These are phyloP conservation scores for Dactylellina leptospora DNA, from an alignment of 2,329 filamentous ascomycete genomes.

Conservation along the genomic window DNA sequence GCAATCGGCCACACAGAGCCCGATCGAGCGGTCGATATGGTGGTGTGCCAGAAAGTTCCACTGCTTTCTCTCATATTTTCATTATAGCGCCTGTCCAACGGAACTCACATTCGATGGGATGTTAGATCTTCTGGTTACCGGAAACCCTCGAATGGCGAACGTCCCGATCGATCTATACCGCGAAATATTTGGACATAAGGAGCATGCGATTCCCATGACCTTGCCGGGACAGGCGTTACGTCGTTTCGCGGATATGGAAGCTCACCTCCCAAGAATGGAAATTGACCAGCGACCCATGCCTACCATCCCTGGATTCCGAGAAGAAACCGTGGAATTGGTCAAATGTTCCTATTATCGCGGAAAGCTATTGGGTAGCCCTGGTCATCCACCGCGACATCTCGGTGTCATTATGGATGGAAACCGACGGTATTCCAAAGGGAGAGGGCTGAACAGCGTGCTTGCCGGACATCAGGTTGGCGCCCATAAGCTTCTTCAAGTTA, in stretches of 20 bases:
- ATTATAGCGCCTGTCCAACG: constrained; percentile 31
- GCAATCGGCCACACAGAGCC: background rate
- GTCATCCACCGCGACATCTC: constrained; percentile 32
- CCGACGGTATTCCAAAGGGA: constrained; percentile 32
- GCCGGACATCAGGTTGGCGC: constrained; percentile 46
- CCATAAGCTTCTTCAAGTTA: constrained; percentile 43
- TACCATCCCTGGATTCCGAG: constrained; percentile 9
- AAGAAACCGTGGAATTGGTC: constrained; percentile 24
- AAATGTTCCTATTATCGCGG: constrained; percentile 40
- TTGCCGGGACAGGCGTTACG: constrained; percentile 13
- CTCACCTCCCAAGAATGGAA: constrained; percentile 28
- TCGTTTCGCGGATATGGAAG: constrained; percentile 24
- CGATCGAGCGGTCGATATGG: constrained; percentile 17
- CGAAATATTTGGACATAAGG: constrained; percentile 41
- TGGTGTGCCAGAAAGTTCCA: constrained; percentile 26
- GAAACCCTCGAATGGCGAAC: constrained; percentile 36
- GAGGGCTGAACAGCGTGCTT: constrained; percentile 20
- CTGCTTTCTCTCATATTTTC: constrained; percentile 30
- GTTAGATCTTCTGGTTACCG: constrained; percentile 19
- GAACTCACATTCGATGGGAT: constrained; percentile 35
- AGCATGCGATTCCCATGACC: background rate
- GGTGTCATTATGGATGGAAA: constrained; percentile 48
- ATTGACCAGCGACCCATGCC: constrained; percentile 42
- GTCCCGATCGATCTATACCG: constrained; percentile 32
- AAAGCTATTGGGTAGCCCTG: constrained; percentile 14